Conservation (phyloP, 179 eudicot species). For the Drosera spatulata region DNA sequence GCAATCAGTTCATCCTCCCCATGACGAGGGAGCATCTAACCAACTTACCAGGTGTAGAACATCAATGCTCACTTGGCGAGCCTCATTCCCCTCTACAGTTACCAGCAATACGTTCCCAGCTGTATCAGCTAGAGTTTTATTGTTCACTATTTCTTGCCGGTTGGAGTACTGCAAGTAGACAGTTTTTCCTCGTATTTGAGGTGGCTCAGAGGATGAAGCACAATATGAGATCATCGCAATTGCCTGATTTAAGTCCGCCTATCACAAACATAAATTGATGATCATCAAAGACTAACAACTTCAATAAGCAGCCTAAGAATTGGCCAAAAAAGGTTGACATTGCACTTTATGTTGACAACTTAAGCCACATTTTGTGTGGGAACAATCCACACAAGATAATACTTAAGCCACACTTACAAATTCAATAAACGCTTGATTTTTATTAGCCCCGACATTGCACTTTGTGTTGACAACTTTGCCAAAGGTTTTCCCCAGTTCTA, state of each 20-base stretch:
- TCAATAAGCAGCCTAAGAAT: too few species aligned
- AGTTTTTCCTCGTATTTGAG: constrained; percentile 98
- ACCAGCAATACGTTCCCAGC: constrained; percentile 94
- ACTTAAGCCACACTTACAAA: constrained; percentile 56
- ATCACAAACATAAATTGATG: constrained; percentile 5
- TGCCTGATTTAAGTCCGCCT: constrained; percentile 97
- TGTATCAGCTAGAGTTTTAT: constrained; percentile 94
- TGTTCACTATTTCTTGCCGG: constrained; percentile 97
- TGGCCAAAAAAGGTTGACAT: too few species aligned
- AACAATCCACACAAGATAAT: background rate
- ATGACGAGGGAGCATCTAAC: constrained; percentile 17
- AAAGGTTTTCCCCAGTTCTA: constrained; percentile 91
- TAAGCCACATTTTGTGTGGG: too few species aligned
- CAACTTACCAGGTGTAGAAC: constrained; percentile 89
- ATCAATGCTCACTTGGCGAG: constrained; percentile 99
- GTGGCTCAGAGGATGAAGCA: constrained; percentile 99
- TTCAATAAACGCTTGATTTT: constrained; percentile 97
- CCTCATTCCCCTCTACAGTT: constrained; percentile 94
- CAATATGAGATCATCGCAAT: constrained; percentile 97
- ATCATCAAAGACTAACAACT: background rate
- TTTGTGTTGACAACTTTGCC: constrained; percentile 97
- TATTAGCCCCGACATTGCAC: constrained; percentile 98
- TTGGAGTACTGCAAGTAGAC: constrained; percentile 97
- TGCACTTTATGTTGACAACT: too few species aligned
- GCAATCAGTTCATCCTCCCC: constrained; percentile 28